Evolutionary conservation across 2,329 filamentous ascomycete species (phyloP), one percentile per base, ranked within the genome.

Genomic region (Alternaria angustiovoidea): DNA sequence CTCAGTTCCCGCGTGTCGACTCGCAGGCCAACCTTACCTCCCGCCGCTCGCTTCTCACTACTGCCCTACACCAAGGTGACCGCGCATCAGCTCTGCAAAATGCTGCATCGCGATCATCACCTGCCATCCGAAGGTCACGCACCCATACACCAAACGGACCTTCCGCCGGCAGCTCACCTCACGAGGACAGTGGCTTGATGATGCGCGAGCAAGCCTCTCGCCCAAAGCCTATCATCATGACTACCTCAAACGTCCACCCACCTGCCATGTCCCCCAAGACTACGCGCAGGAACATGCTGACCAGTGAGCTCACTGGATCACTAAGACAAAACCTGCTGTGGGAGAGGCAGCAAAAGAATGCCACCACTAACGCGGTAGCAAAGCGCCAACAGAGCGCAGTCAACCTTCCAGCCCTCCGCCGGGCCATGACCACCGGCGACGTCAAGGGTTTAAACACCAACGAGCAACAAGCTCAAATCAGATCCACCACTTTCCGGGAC

Each of bases 341-440:
- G 91, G 95, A 99, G 78, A 90, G 95, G 53, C 93, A 96, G 75
- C 94, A 98, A 75, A 96, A 95, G 85, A 93, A 92, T 60, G 91
- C 91, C 34, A 94, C 93, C 7, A 92, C 90, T 71, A 94, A 94
- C 65, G 93, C 94, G 1, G 92, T 94, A 55, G 85, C 97, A 59
- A 96, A 97, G 84, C 88, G 94, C 64, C 86, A 93, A 61, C 93
- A 97, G 77, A 97, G 94, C 7, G 74, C 73, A 4, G 68, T 69
- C 22, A 69, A 66, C 5, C 65, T 75, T 16, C 73, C 74, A 16
- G 74, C 70, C n/a, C 67, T 77, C 5, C 72, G 75, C 43, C 65
- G 76, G 28, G 76, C 75, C 51, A 72, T 72, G 63, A 79, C 77
- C 30, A 92, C 94, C 2, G 91, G 94, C 67, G 94, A 97, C 75